Conservation (phyloP, 2,329 filamentous ascomycete species). For the Chalara sp. region DNA sequence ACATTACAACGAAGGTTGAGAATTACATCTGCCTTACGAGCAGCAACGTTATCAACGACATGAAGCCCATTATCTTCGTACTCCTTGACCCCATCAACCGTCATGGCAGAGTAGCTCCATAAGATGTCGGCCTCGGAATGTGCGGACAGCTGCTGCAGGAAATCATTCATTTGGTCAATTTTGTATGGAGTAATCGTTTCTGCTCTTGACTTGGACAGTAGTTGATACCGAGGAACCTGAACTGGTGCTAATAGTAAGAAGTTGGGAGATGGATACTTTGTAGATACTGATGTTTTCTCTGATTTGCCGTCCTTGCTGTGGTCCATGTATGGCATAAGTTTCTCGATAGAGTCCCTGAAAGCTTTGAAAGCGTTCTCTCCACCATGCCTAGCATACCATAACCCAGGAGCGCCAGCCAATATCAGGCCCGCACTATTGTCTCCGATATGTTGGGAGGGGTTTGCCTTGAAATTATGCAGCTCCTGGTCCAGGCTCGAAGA, state of each 20-base stretch:
- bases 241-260: conserved; percentile 25
- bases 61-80: conserved; percentile 44
- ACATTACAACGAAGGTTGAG: conserved; percentile 46
- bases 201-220: conserved; percentile 25
- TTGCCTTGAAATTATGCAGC: conserved; percentile 31
- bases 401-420: conserved; percentile 45
- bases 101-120: conserved; percentile 46
- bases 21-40: conserved; percentile 43
- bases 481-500: conserved; percentile 36
- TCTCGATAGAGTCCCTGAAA: conserved; percentile 40
- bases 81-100: conserved; percentile 26
- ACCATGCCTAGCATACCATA: conserved; percentile 47
- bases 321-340: conserved; percentile 34
- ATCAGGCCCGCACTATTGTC: conserved; percentile 37
- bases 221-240: conserved; percentile 26
- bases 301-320: conserved; percentile 16
- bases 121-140: conserved; percentile 37
- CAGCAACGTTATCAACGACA: conserved; percentile 37
- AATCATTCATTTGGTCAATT: conserved; percentile 45
- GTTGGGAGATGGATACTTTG: conserved; percentile 15
- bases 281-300: conserved; percentile 8
- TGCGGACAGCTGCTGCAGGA: conserved; percentile 36
- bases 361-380: conserved; percentile 35
- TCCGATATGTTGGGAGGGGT: conserved; percentile 11
- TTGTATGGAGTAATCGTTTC: conserved; percentile 40